Evolutionary conservation across 1,139 yeast genomes (phyloP).

Genomic region (Wickerhamomyces sp.): DNA sequence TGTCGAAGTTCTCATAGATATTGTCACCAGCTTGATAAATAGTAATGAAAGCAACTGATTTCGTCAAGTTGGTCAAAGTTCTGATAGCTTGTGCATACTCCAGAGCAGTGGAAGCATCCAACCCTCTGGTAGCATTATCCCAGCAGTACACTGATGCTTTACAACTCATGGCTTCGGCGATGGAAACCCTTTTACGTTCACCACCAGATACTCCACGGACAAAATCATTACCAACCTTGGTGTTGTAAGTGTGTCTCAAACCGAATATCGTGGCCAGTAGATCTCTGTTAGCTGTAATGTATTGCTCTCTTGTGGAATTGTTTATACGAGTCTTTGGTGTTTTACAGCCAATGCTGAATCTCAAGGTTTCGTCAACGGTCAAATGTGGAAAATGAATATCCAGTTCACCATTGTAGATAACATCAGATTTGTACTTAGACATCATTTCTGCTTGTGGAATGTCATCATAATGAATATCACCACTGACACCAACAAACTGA

Average conservation of each 20-base stretch:
- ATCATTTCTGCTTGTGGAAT: constrained; percentile 43
- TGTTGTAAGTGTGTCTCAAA: constrained; percentile 58
- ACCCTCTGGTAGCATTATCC: constrained; percentile 62
- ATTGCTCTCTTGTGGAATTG: constrained; percentile 33
- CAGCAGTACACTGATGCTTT: constrained; percentile 50
- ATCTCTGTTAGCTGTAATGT: constrained; percentile 46
- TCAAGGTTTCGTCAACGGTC: constrained; percentile 46
- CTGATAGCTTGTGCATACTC: constrained; percentile 41
- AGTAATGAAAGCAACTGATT: constrained; percentile 38
- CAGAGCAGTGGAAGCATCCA: constrained; percentile 55
- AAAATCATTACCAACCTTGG: constrained; percentile 66
- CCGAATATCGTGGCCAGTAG: constrained; percentile 51
- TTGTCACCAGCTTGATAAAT: constrained; percentile 44
- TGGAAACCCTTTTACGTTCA: constrained; percentile 78
- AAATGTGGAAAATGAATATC: constrained; percentile 52
- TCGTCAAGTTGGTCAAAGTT: constrained; percentile 32
- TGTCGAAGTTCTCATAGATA: constrained; percentile 42
- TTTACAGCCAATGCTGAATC: constrained; percentile 33
- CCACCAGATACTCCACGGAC: constrained; percentile 84
- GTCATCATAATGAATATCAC: constrained; percentile 43
- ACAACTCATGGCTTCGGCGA: constrained; percentile 54
- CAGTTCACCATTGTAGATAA: constrained; percentile 47
- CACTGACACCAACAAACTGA: constrained; percentile 30
- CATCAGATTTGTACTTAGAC: constrained; percentile 42
- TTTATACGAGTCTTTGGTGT: constrained; percentile 37